A percentile compares a stretch with the other conserved stretches of the same genome.
Conservation (phyloP, 2,329 filamentous ascomycete species). For the Ceratocystis colombiana region DNA sequence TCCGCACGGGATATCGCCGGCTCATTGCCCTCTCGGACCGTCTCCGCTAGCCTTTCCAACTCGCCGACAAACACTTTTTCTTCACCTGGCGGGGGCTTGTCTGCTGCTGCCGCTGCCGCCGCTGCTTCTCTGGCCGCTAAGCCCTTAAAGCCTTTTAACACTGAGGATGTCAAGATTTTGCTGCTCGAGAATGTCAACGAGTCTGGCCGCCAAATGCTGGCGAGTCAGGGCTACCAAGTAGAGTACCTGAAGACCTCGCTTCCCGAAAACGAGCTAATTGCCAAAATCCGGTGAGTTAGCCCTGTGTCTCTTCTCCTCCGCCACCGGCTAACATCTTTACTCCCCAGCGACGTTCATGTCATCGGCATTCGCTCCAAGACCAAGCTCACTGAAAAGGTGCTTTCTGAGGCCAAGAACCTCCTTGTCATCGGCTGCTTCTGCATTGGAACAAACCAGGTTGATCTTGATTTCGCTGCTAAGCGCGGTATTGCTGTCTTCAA, state of each 20-base stretch:
- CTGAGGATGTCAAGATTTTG: constrained; percentile 91
- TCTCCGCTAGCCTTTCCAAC: constrained; percentile 54
- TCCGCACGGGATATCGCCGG: constrained; percentile 41
- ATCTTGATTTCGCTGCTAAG: constrained; percentile 70
- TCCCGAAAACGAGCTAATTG: constrained; percentile 84
- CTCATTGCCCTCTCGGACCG: constrained; percentile 35
- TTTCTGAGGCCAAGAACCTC: constrained; percentile 83
- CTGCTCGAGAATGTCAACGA: constrained; percentile 93
- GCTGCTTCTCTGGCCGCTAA: constrained; percentile 45
- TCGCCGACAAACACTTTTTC: constrained; percentile 68
- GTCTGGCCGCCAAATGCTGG: constrained; percentile 74
- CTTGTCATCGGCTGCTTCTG: constrained; percentile 97
- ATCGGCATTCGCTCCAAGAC: constrained; percentile 98
- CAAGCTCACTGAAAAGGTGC: constrained; percentile 74
- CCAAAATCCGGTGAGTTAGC: constrained; percentile 72
- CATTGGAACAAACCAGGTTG: constrained; percentile 94
- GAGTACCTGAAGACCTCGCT: constrained; percentile 82
- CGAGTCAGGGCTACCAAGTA: constrained; percentile 85
- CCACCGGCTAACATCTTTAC: neutral
- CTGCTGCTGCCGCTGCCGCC: constrained; percentile 21
- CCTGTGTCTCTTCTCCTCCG: neutral
- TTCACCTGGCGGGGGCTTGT: constrained; percentile 51
- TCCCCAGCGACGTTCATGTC: constrained; percentile 75
- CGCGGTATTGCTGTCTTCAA: constrained; percentile 97
- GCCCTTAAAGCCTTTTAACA: constrained; percentile 88